Evolutionary conservation across 352 stramenopile genomes (phyloP), one percentile per base, ranked within the genome.

Genomic region (Elongisporangium undulatum): DNA sequence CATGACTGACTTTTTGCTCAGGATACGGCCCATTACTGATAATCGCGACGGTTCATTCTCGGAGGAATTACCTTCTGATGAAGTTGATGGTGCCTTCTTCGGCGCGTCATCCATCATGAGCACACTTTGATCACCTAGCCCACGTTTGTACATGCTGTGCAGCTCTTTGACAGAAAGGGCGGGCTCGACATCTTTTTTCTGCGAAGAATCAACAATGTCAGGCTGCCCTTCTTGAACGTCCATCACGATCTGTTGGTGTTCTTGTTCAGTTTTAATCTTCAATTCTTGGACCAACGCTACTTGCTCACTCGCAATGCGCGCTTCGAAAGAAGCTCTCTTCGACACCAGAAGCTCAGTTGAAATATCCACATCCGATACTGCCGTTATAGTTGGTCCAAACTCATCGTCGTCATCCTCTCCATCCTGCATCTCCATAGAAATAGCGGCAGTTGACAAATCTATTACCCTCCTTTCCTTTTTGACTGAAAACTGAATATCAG

Each of bases 81-180:
- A 19, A 21, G 49, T 7, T 20, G 22, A 12, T 20, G 22, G 19
- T 16, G 22, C 22, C 12, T 55, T 56, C 10, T 19, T 57, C n/a
- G 49, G 8, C 17, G 60, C 58, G 20, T 77, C 66, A 23, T 81
- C 75, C 41, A 89, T 49, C 50, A 90, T 62, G 13, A 76, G 59
- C 20, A 87, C 74, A 61, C 75, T 69, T 56, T 94, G 84, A 41
- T 94, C 84, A 4, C 84, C 84, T 16, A 94, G 68, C 2, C 84
- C 84, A 29, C 80, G 78, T 41, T 91, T 94, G 68, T 94, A 94
- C 49, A 92, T 94, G 34, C 67, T 79, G 53, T 94, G 80, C 16
- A 94, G 61, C 56, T 94, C 79, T 53, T 72, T 80, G 24, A 91
- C 24, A 3, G 82, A 88, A 8, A 91, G 51, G 16, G 61, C 57